Conservation (phyloP, 768 basidiomycete genomes). For the Pholiota microspora region DNA sequence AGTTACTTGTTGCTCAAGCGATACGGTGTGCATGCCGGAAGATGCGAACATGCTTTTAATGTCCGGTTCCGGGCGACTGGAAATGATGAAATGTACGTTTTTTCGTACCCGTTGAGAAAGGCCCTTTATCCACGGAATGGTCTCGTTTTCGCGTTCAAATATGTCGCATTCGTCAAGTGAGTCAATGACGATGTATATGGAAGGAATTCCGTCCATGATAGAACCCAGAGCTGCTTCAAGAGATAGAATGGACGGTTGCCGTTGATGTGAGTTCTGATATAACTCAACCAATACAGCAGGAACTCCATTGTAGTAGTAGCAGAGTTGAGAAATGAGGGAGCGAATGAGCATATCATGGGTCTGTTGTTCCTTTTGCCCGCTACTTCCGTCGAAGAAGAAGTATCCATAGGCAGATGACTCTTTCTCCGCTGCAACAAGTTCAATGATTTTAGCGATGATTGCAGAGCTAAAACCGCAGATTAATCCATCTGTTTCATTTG, state of each 20-base stretch:
- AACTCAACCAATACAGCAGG: not conserved
- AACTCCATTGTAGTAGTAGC: not conserved
- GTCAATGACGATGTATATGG: not conserved
- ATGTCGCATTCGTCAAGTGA: not conserved
- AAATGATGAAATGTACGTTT: not conserved
- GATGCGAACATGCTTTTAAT: not conserved
- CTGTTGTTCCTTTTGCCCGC: not conserved
- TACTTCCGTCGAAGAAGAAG: not conserved
- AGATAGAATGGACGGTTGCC: not conserved
- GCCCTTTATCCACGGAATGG: not conserved
- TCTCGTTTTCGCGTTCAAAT: not conserved
- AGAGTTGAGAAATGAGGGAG: not conserved
- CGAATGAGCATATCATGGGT: not conserved
- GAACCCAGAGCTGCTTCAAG: not conserved
- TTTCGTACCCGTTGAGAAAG: not conserved
- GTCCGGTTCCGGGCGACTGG: not conserved
- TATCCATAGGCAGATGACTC: not conserved
- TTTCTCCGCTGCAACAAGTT: not conserved
- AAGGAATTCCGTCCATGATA: not conserved
- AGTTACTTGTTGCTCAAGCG: not conserved
- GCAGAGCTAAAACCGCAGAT: not conserved
- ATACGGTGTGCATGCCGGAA: not conserved
- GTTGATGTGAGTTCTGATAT: not conserved
- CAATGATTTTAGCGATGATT: not conserved
- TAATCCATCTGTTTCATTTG: not conserved